Base-by-base conservation (phyloP, 2,329 filamentous ascomycete species). In the Neocatenulostroma microsporum region DNA sequence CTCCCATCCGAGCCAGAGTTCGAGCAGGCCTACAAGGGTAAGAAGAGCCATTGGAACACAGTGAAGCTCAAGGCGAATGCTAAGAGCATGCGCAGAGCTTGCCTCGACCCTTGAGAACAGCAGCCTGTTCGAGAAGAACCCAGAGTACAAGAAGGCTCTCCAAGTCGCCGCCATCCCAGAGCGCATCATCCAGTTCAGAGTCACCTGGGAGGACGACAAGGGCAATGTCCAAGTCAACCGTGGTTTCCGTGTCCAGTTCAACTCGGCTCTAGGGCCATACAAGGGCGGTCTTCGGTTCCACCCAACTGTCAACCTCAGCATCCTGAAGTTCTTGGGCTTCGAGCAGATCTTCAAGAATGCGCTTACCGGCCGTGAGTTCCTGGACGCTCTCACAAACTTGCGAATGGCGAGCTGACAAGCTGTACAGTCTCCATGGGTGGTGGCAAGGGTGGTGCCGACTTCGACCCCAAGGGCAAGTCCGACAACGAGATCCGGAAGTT, bases 321-420 rank as follows among this genome's bases (percentile, higher is more conserved):
- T 77, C 58, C 78, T 98, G 57, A 98, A 98, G 74, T 96, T 96
- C 72, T 76, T 98, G 60, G 91, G 89, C 50, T 96, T 96, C 58
- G 91, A 98, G 79, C 91, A 96, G 72, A 93, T 89, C 70, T 96
- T 96, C 77, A 96, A 96, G 78, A 96, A 96, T 84, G 91, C 91
- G 51, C 72, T 96, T 53, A 96, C 91, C 45, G 91, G 91, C 60
- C 69, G 83, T 88, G 72, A 73, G 84, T 78, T 29, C 34, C 30
- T 19, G 14, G n/a, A 19, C 23, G n/a, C 23, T n/a, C n/a, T 34
- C 19, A 12, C 14, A 2, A 32, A 3, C 12, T 8, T 14, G 7
- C 14, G 19, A 20, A 15, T 15, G 13, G 31, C 15, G 31, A 13
- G 21, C 37, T 39, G 17, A 35, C 29, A 18, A 25, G n/a, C n/a